Evolutionary conservation across 306 rosid genomes (phyloP).

Genomic region (Crataegus laevigata): DNA sequence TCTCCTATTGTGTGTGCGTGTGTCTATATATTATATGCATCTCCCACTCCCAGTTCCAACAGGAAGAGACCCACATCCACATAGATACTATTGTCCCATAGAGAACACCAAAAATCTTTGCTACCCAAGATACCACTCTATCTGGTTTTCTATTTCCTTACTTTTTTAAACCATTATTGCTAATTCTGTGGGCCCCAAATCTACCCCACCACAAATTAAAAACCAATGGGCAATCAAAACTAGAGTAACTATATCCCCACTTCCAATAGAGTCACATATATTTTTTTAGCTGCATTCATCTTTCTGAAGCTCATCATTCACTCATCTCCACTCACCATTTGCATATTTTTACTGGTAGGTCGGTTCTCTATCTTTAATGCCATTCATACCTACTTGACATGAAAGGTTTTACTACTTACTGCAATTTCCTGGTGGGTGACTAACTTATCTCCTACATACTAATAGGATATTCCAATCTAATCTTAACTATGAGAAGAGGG

Average conservation of each 20-base stretch:
- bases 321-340: constrained; percentile 1
- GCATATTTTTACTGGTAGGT: neutral
- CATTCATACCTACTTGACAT: neutral
- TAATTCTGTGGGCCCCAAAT: neutral
- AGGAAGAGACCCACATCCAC: neutral
- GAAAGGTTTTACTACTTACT: neutral
- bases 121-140: neutral
- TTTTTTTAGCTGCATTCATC: neutral
- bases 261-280: neutral
- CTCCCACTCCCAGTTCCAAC: neutral
- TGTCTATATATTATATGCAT: too few species aligned
- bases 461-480: neutral
- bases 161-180: neutral
- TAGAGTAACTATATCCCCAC: neutral
- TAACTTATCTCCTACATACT: neutral
- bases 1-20: neutral
- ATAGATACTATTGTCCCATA: neutral
- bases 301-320: neutral
- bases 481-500: neutral
- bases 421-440: neutral
- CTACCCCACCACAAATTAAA: neutral
- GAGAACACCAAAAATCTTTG: neutral
- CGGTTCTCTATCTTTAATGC: neutral
- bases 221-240: neutral
- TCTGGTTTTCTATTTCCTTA: constrained; percentile 8